Percentiles rank a stretch among this genome's conserved stretches.
Evolutionary conservation across 2,329 filamentous ascomycete species (phyloP).

Genomic region (Zasmidium cellare): DNA sequence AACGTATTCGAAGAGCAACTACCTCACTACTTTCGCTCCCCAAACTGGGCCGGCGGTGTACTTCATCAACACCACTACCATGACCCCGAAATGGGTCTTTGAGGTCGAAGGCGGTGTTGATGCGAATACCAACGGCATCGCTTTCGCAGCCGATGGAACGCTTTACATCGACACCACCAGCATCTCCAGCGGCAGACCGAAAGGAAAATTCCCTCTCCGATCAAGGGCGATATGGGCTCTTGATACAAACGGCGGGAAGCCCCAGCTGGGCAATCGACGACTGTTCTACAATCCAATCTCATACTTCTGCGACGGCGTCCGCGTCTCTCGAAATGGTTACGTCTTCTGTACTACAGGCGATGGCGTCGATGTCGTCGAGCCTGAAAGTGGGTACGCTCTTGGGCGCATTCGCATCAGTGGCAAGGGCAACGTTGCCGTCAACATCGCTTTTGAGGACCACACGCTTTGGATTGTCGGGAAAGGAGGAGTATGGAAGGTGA

Average conservation of each 20-base stretch:
- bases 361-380: conserved; percentile 10
- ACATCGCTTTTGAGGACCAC: conserved; percentile 11
- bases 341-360: conserved; percentile 9
- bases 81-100: conserved; percentile 9
- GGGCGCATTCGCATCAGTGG: conserved; percentile 10
- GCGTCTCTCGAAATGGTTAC: conserved; percentile 3
- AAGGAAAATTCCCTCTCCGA: background rate
- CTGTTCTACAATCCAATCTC: conserved; percentile 8
- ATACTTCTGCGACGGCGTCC: conserved; percentile 10
- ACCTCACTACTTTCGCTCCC: conserved; percentile 9
- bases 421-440: conserved; percentile 6
- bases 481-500: conserved; percentile 14
- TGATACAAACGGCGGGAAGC: conserved; percentile 2
- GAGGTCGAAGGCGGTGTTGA: background rate
- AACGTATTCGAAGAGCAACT: conserved; percentile 4
- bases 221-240: conserved; percentile 40
- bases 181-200: conserved; percentile 9
- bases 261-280: conserved; percentile 1
- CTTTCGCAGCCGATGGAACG: conserved; percentile 13
- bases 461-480: conserved; percentile 13
- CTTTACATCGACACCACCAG: conserved; percentile 16
- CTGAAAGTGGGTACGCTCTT: conserved; percentile 3
- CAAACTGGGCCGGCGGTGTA: conserved; percentile 4
- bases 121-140: conserved; percentile 15
- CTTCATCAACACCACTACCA: conserved; percentile 5